A percentile compares a stretch with the other conserved stretches of the same genome.
These are phyloP conservation scores for Volvox reticuliferus DNA, from an alignment of 139 green algal genomes.

Conservation along the genomic window DNA sequence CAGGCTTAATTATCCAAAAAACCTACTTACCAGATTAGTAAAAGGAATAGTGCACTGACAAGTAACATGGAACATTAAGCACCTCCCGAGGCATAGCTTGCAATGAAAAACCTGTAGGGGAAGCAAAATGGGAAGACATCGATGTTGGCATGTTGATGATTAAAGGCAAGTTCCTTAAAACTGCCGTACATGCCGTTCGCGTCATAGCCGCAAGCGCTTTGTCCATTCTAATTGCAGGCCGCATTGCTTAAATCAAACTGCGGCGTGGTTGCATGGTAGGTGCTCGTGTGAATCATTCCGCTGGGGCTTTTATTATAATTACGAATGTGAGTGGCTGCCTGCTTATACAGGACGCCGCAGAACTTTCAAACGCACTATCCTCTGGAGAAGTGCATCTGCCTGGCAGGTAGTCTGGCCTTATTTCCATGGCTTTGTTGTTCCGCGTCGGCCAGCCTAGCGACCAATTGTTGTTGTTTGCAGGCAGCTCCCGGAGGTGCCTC, in stretches of 20 bases:
- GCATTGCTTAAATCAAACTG: not conserved
- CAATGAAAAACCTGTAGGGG: not conserved
- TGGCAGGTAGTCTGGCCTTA: not conserved
- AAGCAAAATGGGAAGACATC: not conserved
- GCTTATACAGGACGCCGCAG: not conserved
- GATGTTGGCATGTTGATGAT: not conserved
- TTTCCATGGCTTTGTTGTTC: not conserved
- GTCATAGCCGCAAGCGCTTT: not conserved
- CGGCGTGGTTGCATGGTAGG: not conserved
- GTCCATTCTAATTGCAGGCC: not conserved
- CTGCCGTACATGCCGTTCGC: not conserved
- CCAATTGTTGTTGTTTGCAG: not conserved
- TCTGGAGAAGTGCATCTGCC: conserved; percentile 8
- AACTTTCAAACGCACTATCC: not conserved
- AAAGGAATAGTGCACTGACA: not conserved
- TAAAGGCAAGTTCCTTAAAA: not conserved
- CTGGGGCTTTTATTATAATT: not conserved
- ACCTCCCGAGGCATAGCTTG: not conserved
- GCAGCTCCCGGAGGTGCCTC: conserved; percentile 7
- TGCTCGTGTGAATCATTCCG: not conserved
- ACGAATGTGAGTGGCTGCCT: not conserved
- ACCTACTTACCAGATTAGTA: not conserved
- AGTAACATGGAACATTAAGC: not conserved
- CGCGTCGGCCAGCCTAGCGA: not conserved
- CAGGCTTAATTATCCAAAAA: not conserved